Conservation (phyloP, 768 basidiomycete species). For the Boletus insuetus region DNA sequence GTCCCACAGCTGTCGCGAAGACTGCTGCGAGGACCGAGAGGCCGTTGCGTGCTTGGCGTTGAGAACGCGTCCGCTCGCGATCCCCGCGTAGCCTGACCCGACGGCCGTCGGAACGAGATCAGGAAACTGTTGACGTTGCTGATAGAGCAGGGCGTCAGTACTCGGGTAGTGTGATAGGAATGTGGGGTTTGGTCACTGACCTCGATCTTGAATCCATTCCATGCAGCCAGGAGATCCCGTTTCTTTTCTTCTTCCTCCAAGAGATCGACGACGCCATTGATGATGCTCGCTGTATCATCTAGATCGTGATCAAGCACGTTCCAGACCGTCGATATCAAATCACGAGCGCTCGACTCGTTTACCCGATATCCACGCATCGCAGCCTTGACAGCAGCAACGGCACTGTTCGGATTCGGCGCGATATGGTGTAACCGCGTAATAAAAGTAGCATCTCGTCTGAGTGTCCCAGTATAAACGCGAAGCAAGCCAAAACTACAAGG, state of each 20-base stretch:
- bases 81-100: conserved; percentile 72
- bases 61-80: conserved; percentile 78
- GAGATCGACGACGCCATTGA: conserved; percentile 72
- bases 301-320: conserved; percentile 64
- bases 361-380: conserved; percentile 76
- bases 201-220: conserved; percentile 85
- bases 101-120: conserved; percentile 59
- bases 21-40: conserved; percentile 50
- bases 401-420: conserved; percentile 54
- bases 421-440: conserved; percentile 58
- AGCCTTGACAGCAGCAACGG: conserved; percentile 62
- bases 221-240: conserved; percentile 64
- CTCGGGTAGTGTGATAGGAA: background rate
- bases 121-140: conserved; percentile 88
- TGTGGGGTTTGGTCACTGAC: conserved; percentile 44
- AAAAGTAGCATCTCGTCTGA: conserved; percentile 66
- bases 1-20: conserved; percentile 75
- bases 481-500: background rate
- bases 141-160: background rate
- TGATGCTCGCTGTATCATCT: conserved; percentile 72
- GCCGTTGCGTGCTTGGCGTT: conserved; percentile 78
- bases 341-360: conserved; percentile 76
- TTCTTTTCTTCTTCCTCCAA: conserved; percentile 86
- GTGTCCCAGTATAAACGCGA: background rate
- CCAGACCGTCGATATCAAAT: conserved; percentile 88